These are phyloP conservation scores for Yamadazyma sp. DNA, from an alignment of 805 yeast genomes.

Conservation along the genomic window DNA sequence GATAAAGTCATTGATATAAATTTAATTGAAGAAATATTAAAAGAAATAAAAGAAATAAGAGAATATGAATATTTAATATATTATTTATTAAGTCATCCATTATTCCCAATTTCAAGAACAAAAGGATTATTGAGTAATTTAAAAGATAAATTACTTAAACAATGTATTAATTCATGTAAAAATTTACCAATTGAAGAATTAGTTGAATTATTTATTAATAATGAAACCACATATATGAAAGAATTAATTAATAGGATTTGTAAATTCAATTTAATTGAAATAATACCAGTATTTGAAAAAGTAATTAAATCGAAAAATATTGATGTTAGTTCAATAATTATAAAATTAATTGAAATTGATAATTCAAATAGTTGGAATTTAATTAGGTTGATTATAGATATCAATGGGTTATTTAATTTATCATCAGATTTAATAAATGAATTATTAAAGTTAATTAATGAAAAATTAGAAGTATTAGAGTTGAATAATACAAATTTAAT, in stretches of 20 bases:
- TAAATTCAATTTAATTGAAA: slow-evolving; percentile 55
- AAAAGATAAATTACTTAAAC: slow-evolving; percentile 61
- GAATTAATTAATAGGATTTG: slow-evolving; percentile 66
- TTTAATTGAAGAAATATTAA: slow-evolving; percentile 48
- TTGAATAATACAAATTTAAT: slow-evolving; percentile 44
- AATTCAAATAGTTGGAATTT: slow-evolving; percentile 57
- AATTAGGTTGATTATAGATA: slow-evolving; percentile 65
- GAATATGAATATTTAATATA: slow-evolving; percentile 50
- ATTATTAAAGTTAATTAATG: slow-evolving; percentile 43
- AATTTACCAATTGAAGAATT: slow-evolving; percentile 64
- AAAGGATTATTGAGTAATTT: slow-evolving; percentile 52
- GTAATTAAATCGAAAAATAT: slow-evolving; percentile 1
- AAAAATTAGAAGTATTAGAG: slow-evolving; percentile 44
- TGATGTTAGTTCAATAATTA: slow-evolving; percentile 37
- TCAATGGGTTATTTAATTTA: slow-evolving; percentile 71
- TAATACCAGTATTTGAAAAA: slow-evolving; percentile 35
- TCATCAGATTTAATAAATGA: slow-evolving; percentile 44
- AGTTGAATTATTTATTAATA: slow-evolving; percentile 48
- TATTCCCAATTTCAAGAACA: slow-evolving; percentile 65
- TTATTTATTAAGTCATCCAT: slow-evolving; percentile 82
- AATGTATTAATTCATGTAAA: slow-evolving; percentile 78
- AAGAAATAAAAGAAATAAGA: slow-evolving; percentile 26
- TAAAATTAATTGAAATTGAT: slow-evolving; percentile 32
- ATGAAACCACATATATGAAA: slow-evolving; percentile 43
- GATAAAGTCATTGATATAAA: slow-evolving; percentile 64